Conservation (phyloP, 768 basidiomycete species). For the Suillus bovinus region DNA sequence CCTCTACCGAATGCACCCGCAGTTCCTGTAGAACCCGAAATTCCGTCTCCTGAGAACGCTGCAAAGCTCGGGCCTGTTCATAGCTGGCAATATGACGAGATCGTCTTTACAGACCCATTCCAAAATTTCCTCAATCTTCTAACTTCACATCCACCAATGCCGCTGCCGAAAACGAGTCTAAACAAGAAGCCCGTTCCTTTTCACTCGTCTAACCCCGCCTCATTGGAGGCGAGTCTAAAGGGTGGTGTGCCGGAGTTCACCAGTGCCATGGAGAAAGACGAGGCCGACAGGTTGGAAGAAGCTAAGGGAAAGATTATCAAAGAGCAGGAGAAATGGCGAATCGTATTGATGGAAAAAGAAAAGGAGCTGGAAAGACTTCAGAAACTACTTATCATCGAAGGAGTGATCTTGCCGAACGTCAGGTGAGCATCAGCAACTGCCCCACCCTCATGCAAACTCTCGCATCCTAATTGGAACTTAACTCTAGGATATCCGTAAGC, state of each 20-base stretch:
- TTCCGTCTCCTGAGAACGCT: constrained; percentile 66
- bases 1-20: constrained; percentile 15
- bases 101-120: constrained; percentile 94
- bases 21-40: constrained; percentile 53
- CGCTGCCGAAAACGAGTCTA: constrained; percentile 54
- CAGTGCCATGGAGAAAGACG: constrained; percentile 82
- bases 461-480: neutral
- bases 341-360: constrained; percentile 73
- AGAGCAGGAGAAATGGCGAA: constrained; percentile 76
- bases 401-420: constrained; percentile 11
- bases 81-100: constrained; percentile 98
- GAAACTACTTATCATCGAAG: constrained; percentile 38
- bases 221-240: constrained; percentile 63
- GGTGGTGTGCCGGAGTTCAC: constrained; percentile 83
- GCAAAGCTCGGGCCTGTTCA: constrained; percentile 79
- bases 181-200: constrained; percentile 67
- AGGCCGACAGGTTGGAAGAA: constrained; percentile 75
- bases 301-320: constrained; percentile 68
- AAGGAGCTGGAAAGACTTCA: constrained; percentile 75
- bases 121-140: constrained; percentile 82
- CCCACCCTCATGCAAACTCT: neutral
- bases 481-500: neutral
- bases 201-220: constrained; percentile 58
- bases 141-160: constrained; percentile 80
- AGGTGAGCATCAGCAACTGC: neutral